phyloP scores from a whole-genome alignment of 2,329 filamentous ascomycete genomes.

The Dactylellina leptospora region DNA sequence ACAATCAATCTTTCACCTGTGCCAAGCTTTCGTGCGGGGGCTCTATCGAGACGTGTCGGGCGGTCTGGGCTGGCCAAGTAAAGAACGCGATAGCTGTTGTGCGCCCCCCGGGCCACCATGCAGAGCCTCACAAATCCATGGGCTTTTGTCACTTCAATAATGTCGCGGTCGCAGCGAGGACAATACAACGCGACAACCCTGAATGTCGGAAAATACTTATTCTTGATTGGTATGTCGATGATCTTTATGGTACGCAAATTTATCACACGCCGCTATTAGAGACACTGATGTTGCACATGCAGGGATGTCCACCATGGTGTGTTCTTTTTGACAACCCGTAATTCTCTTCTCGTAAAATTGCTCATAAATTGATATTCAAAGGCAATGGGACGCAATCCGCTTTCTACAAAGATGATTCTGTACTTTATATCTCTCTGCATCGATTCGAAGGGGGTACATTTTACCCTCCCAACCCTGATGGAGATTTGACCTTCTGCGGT shows the following conservation, averaged over 20 bases:
- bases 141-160: slow-evolving; percentile 98
- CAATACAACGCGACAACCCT: slow-evolving; percentile 83
- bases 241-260: slow-evolving; percentile 18
- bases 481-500: slow-evolving; percentile 70
- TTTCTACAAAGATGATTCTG: slow-evolving; percentile 92
- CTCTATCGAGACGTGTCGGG: slow-evolving; percentile 93
- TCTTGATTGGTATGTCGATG: slow-evolving; percentile 82
- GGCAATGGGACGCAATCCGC: slow-evolving; percentile 96
- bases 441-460: slow-evolving; percentile 85
- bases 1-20: slow-evolving; percentile 80
- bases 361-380: slow-evolving; percentile 51
- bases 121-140: slow-evolving; percentile 83
- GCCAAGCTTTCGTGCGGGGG: slow-evolving; percentile 87
- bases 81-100: slow-evolving; percentile 98
- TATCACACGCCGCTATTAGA: background rate
- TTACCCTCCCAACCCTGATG: slow-evolving; percentile 75
- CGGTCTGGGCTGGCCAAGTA: slow-evolving; percentile 81
- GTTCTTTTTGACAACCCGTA: slow-evolving; percentile 55
- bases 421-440: slow-evolving; percentile 94
- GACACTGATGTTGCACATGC: background rate
- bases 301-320: slow-evolving; percentile 74
- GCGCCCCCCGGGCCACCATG: slow-evolving; percentile 92
- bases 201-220: slow-evolving; percentile 91
- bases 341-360: background rate
- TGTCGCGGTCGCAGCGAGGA: slow-evolving; percentile 87